phyloP scores from a whole-genome alignment of 768 basidiomycete genomes.

The Mrakia blollopis region DNA sequence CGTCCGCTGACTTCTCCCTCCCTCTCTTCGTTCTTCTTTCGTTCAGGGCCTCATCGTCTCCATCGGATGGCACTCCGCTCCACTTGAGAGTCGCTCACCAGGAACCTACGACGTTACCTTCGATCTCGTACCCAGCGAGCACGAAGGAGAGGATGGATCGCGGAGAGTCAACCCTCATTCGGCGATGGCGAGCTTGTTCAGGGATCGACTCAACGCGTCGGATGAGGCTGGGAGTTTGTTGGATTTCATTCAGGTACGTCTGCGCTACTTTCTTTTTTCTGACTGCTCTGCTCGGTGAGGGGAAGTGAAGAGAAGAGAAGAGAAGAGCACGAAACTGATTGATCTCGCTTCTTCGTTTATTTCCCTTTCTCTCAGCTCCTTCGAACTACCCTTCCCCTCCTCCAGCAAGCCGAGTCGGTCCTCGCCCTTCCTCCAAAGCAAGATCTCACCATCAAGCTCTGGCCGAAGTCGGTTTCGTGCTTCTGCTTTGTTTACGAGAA shows the following conservation, averaged over 20 bases:
- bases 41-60: constrained; percentile 37
- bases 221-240: constrained; percentile 47
- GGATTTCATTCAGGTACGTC: constrained; percentile 19
- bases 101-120: constrained; percentile 43
- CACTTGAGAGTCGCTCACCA: constrained; percentile 1
- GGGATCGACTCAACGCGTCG: constrained; percentile 62
- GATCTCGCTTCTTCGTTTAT: background rate
- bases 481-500: constrained; percentile 30
- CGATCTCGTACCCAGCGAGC: constrained; percentile 20
- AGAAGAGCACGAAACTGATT: background rate
- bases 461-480: constrained; percentile 23
- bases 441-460: constrained; percentile 6
- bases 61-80: constrained; percentile 38
- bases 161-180: constrained; percentile 57
- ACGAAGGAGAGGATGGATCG: constrained; percentile 13
- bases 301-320: background rate
- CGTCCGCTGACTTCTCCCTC: background rate
- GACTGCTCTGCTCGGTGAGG: too few relatives aligned
- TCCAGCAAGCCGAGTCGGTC: constrained; percentile 2
- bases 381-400: constrained; percentile 16
- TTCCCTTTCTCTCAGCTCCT: constrained; percentile 12
- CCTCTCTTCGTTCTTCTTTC: background rate
- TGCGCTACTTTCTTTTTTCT: background rate
- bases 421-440: background rate
- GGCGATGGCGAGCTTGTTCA: constrained; percentile 69